These are phyloP conservation scores for Hypoxylon crocopeplum DNA, from an alignment of 495 filamentous ascomycete species.

Conservation along the genomic window DNA sequence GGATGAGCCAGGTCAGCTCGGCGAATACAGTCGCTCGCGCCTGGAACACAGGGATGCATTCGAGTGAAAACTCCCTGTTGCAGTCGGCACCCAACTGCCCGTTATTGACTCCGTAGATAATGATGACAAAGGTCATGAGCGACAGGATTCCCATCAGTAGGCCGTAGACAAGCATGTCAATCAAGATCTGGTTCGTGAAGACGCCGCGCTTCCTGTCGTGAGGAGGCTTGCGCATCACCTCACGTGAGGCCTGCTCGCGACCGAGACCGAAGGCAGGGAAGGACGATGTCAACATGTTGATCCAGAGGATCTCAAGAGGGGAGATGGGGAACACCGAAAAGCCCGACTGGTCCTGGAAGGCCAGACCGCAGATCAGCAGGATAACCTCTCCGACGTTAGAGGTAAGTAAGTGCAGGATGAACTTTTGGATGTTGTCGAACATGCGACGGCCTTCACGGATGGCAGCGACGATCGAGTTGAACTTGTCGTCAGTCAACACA, in stretches of 20 bases:
- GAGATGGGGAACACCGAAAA: constrained; percentile 78
- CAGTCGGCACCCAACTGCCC: constrained; percentile 68
- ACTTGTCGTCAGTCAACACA: constrained; percentile 89
- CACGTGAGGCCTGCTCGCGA: constrained; percentile 68
- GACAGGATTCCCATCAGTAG: constrained; percentile 70
- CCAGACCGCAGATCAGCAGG: constrained; percentile 72
- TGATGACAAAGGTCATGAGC: constrained; percentile 70
- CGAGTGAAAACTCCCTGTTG: constrained; percentile 62
- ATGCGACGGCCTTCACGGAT: constrained; percentile 75
- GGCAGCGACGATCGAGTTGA: constrained; percentile 77
- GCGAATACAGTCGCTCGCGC: constrained; percentile 80
- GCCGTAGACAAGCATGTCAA: constrained; percentile 79
- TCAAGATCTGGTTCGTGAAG: constrained; percentile 71
- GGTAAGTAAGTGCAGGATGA: constrained; percentile 74
- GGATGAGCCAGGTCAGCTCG: constrained; percentile 74
- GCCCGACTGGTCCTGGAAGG: constrained; percentile 67
- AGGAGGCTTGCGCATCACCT: constrained; percentile 75
- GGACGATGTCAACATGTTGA: constrained; percentile 78
- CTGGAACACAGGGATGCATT: constrained; percentile 71
- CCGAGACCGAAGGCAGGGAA: constrained; percentile 79
- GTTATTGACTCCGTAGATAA: constrained; percentile 67
- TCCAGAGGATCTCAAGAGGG: constrained; percentile 78
- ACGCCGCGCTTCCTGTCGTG: constrained; percentile 71
- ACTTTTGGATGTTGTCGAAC: constrained; percentile 86
- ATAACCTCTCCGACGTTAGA: constrained; percentile 80